Conservation (phyloP, 208 protist species). For the Phytomonas sp. region DNA sequence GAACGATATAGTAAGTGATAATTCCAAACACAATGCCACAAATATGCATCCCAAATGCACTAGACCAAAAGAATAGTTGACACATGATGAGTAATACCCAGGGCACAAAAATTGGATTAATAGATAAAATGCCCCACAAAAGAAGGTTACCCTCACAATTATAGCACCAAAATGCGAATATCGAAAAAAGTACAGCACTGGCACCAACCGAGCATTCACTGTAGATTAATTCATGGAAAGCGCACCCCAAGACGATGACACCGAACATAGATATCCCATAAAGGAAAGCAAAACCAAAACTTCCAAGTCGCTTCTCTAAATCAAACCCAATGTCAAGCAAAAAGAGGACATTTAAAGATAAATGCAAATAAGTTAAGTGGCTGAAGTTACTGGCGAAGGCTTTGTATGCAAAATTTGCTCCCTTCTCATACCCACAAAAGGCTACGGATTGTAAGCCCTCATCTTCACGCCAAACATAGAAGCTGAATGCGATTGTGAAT, state of each 20-base stretch:
- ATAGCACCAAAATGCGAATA: conserved; percentile 16
- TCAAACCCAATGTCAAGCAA: conserved; percentile 1
- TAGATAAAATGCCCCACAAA: conserved; percentile 10
- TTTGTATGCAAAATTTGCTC: not conserved
- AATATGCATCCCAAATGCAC: conserved; percentile 12
- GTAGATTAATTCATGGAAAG: conserved; percentile 1
- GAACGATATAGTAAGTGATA: conserved; percentile 11
- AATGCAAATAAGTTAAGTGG: not conserved
- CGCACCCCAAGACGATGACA: not conserved
- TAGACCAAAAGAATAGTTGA: conserved; percentile 18
- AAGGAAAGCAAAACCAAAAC: not conserved
- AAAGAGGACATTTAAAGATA: not conserved
- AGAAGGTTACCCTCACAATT: not conserved
- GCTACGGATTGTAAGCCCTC: not conserved
- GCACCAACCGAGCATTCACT: conserved; percentile 11
- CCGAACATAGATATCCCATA: not conserved
- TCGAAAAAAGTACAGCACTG: conserved; percentile 21
- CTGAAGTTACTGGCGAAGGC: not conserved
- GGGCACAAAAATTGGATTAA: conserved; percentile 8
- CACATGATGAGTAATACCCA: conserved; percentile 10
- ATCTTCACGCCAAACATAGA: conserved; percentile 2
- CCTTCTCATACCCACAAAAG: not conserved
- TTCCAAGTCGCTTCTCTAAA: conserved; percentile 1
- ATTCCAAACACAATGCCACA: conserved; percentile 15
- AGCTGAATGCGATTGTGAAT: not conserved